A percentile compares a stretch with the other conserved stretches of the same genome.
Evolutionary conservation across 257 asterid species (phyloP).

Genomic region (Solanum dulcamara): DNA sequence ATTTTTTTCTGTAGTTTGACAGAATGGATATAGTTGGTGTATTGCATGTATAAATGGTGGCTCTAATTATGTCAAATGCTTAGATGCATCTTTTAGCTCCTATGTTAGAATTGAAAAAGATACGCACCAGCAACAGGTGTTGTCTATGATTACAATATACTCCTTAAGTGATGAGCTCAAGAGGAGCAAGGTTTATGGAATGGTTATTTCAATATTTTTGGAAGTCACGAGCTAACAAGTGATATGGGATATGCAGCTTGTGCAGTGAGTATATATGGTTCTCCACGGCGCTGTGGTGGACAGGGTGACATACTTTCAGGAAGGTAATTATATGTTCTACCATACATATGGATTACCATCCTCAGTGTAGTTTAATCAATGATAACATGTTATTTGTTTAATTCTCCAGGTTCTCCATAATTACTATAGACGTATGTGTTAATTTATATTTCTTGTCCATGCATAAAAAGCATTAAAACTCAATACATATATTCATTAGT

Average conservation of each 20-base stretch:
- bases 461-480: neutral
- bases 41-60: neutral
- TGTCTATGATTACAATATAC: neutral
- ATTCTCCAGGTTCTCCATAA: neutral
- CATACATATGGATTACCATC: neutral
- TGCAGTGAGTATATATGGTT: conserved; percentile 62
- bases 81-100: neutral
- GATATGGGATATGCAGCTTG: conserved; percentile 29
- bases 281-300: conserved; percentile 99
- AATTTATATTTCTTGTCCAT: neutral
- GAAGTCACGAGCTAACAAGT: neutral
- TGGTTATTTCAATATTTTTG: neutral
- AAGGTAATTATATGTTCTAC: conserved; percentile 31
- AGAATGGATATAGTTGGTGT: neutral
- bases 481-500: neutral
- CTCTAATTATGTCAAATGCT: neutral
- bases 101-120: neutral
- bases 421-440: neutral
- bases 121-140: neutral
- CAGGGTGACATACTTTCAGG: conserved; percentile 98
- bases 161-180: neutral
- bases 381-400: neutral
- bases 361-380: neutral
- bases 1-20: neutral
- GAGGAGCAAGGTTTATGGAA: neutral